Evolutionary conservation across 441 rosid genomes (phyloP).

Genomic region (Bruguiera hainesii): DNA sequence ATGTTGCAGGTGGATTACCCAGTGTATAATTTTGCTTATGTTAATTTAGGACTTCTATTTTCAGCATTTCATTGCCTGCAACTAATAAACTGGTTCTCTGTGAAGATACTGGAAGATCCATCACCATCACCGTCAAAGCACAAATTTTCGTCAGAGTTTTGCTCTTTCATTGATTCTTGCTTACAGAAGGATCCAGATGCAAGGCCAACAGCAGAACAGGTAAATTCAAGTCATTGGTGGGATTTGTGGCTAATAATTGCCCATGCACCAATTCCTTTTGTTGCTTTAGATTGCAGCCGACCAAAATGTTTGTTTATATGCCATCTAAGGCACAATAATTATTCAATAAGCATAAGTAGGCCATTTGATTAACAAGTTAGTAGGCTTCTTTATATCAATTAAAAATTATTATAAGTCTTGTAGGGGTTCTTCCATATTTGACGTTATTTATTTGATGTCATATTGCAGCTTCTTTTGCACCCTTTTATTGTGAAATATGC

Average conservation of each 20-base stretch:
- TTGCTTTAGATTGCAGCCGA: no score
- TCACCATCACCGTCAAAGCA: slow-evolving; percentile 80
- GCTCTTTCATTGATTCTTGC: slow-evolving; percentile 83
- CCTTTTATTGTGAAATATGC: slow-evolving; percentile 77
- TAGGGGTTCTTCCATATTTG: not conserved
- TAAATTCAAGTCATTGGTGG: slow-evolving; percentile 20
- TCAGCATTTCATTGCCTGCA: slow-evolving; percentile 2
- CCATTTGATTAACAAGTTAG: no score
- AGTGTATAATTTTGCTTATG: slow-evolving; percentile 5
- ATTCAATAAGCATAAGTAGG: no score
- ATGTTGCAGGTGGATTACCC: slow-evolving; percentile 82
- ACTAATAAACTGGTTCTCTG: not conserved
- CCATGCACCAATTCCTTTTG: no score
- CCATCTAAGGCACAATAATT: no score
- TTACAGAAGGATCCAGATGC: slow-evolving; percentile 80
- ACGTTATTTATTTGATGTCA: slow-evolving; percentile 10
- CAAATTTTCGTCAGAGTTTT: slow-evolving; percentile 78
- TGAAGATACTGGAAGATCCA: slow-evolving; percentile 91
- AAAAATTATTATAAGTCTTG: no score
- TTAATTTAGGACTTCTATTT: not conserved
- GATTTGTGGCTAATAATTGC: not conserved
- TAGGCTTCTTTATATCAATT: no score
- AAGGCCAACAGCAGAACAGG: slow-evolving; percentile 95
- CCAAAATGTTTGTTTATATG: no score
- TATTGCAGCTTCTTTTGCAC: slow-evolving; percentile 77